Evolutionary conservation across 176 grass and related monocot species (phyloP).

Genomic region (Oropetium thomaeum): DNA sequence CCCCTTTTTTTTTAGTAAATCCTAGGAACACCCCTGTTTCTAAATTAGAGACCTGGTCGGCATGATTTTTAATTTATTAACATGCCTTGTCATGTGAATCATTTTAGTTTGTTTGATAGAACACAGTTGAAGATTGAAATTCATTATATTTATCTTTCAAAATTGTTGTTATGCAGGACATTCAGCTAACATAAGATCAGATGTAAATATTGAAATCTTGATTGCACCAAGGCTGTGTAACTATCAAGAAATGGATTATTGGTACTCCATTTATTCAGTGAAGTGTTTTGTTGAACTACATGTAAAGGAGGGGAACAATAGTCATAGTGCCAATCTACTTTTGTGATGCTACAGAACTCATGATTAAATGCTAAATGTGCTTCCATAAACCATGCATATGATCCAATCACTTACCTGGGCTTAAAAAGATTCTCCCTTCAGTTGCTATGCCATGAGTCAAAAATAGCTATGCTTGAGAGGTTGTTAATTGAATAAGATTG

Average conservation of each 20-base stretch:
- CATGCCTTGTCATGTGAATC: not conserved
- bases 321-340: slow-evolving; percentile 12
- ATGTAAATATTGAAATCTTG: slow-evolving; percentile 31
- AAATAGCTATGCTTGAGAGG: slow-evolving; percentile 10
- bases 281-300: not conserved
- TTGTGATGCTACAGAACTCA: slow-evolving; percentile 19
- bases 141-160: not conserved
- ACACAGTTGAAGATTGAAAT: slow-evolving; percentile 1
- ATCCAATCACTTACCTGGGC: not conserved
- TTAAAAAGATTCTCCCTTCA: slow-evolving; percentile 2
- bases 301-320: slow-evolving; percentile 25
- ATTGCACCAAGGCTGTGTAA: slow-evolving; percentile 12
- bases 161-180: slow-evolving; percentile 31
- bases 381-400: not conserved
- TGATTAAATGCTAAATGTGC: not conserved
- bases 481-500: slow-evolving; percentile 32
- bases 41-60: not conserved
- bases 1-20: too few relatives aligned
- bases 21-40: too few relatives aligned
- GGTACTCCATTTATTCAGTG: not conserved
- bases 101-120: not conserved
- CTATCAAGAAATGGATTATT: slow-evolving; percentile 22
- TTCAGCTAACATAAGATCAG: slow-evolving; percentile 14
- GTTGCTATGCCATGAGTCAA: slow-evolving; percentile 24
- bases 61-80: not conserved